Conservation (phyloP, 345 rosid genomes). For the Streptanthus diversifolius region DNA sequence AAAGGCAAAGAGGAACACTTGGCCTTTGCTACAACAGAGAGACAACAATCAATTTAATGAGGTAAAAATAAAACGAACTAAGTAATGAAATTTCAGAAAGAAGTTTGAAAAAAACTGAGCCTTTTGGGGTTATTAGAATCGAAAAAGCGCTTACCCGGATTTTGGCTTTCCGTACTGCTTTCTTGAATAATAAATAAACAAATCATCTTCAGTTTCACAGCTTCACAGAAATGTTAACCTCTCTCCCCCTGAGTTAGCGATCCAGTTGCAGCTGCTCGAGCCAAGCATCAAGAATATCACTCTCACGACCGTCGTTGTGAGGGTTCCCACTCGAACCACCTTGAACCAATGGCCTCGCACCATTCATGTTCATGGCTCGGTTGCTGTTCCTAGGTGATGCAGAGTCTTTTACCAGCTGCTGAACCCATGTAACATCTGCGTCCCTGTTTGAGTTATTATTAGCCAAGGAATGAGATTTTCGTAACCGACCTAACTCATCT, state of each 20-base stretch:
- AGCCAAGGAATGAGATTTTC: conserved; percentile 54
- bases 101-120: conserved; percentile 31
- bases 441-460: conserved; percentile 46
- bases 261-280: conserved; percentile 75
- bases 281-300: conserved; percentile 62
- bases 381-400: conserved; percentile 48
- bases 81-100: conserved; percentile 23
- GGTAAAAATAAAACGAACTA: conserved; percentile 6
- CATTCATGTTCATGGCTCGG: conserved; percentile 35
- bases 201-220: conserved; percentile 35
- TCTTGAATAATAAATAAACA: conserved; percentile 33
- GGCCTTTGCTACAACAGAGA: conserved; percentile 28
- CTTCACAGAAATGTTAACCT: conserved; percentile 35
- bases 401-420: conserved; percentile 68
- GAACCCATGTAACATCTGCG: conserved; percentile 83
- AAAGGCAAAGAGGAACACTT: conserved; percentile 21
- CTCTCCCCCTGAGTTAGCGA: conserved; percentile 63
- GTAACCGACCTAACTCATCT: conserved; percentile 50
- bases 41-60: conserved; percentile 33
- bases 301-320: conserved; percentile 40
- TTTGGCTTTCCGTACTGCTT: conserved; percentile 12
- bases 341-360: conserved; percentile 35
- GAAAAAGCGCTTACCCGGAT: conserved; percentile 31
- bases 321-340: conserved; percentile 37
- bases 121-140: conserved; percentile 24